These are phyloP conservation scores for Colletotrichum siamense DNA, from an alignment of 2,329 filamentous ascomycete genomes.

Conservation along the genomic window DNA sequence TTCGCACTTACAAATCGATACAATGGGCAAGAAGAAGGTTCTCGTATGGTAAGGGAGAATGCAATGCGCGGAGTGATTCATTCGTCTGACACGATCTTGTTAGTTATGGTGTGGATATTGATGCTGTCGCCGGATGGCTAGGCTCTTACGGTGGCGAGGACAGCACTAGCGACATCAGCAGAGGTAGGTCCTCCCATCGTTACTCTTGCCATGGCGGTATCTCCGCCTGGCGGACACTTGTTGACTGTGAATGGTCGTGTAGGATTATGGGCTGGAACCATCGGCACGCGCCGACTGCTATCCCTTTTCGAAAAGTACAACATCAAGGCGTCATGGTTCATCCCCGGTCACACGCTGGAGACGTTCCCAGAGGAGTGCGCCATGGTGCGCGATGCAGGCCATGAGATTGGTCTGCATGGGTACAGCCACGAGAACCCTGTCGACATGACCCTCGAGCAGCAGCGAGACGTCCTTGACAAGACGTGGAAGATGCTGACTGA, in stretches of 20 bases:
- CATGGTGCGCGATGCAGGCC: constrained; percentile 48
- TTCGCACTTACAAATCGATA: background rate
- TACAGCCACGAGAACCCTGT: constrained; percentile 78
- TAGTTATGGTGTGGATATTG: constrained; percentile 74
- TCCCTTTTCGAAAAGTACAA: constrained; percentile 77
- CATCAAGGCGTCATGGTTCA: constrained; percentile 68
- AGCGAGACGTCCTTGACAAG: constrained; percentile 77
- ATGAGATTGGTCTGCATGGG: constrained; percentile 65
- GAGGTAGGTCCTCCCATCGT: constrained; percentile 51
- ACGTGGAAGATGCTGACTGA: constrained; percentile 74
- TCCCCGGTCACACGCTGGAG: constrained; percentile 52
- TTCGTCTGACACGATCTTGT: background rate
- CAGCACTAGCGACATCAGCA: constrained; percentile 73
- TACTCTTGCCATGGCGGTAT: rapidly evolving
- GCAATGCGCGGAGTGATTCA: background rate
- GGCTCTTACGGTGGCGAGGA: constrained; percentile 78
- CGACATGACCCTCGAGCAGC: constrained; percentile 77
- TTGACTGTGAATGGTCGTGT: background rate
- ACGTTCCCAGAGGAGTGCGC: constrained; percentile 52
- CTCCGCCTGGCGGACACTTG: background rate
- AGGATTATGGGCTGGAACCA: constrained; percentile 71
- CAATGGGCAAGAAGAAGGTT: constrained; percentile 30
- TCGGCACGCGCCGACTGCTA: constrained; percentile 68
- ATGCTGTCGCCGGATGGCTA: constrained; percentile 77
- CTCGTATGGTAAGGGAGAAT: constrained; percentile 24